phyloP scores from a whole-genome alignment of 139 green algal genomes.

The Coelastrella sp. region DNA sequence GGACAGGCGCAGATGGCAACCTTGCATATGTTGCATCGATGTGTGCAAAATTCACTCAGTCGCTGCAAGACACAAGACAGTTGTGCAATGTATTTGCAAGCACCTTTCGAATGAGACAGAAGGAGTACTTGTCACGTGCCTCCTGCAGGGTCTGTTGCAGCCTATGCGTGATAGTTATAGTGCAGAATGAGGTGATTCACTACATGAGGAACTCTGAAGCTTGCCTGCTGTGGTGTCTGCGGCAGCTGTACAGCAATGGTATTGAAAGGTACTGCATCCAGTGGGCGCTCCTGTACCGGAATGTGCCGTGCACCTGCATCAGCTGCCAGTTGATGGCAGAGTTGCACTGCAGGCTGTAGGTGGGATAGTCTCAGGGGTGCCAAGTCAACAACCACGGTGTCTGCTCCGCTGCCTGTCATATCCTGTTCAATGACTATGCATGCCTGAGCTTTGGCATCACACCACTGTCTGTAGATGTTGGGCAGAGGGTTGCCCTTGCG shows the following conservation, averaged over 20 bases:
- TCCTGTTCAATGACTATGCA: constrained; percentile 75
- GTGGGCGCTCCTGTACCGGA: constrained; percentile 14
- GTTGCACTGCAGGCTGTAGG: constrained; percentile 8
- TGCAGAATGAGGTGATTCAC: too few species aligned
- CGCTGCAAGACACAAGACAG: too few species aligned
- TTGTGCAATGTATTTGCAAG: too few species aligned
- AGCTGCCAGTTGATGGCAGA: constrained; percentile 30
- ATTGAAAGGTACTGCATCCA: constrained; percentile 55
- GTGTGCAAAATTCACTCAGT: too few species aligned
- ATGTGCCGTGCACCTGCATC: constrained; percentile 36
- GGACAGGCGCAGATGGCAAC: background rate
- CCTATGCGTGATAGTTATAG: too few species aligned
- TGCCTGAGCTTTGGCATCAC: constrained; percentile 62
- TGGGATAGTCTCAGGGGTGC: constrained; percentile 55
- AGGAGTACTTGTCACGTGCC: too few species aligned
- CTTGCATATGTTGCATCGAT: too few species aligned
- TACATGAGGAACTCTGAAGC: background rate
- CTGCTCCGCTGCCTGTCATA: constrained; percentile 29
- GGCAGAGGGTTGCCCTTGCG: constrained; percentile 76
- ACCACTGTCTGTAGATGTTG: constrained; percentile 74
- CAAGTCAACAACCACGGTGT: constrained; percentile 73
- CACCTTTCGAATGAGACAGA: too few species aligned
- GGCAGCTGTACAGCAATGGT: constrained; percentile 44
- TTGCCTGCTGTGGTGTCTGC: constrained; percentile 2
- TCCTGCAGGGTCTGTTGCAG: too few species aligned